Evolutionary conservation across 495 filamentous ascomycete species (phyloP).

Genomic region (Corynascus novoguineensis): DNA sequence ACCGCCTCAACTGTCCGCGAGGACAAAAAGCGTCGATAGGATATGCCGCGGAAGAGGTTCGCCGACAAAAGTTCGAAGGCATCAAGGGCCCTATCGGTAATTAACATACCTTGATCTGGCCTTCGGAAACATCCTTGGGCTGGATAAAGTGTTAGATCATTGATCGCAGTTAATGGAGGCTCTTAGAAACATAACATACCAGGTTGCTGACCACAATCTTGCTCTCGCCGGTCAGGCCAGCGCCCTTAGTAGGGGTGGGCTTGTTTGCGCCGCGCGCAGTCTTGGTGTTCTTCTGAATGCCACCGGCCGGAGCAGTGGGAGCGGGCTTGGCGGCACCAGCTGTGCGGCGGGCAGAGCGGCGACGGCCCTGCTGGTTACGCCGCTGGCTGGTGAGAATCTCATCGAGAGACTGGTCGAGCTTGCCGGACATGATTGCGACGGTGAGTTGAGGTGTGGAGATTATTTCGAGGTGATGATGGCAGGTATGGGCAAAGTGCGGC

Average conservation of each 20-base stretch:
- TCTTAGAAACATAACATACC: slow-evolving; percentile 54
- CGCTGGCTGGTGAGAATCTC: slow-evolving; percentile 81
- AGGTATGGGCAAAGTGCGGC: neutral
- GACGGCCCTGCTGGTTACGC: slow-evolving; percentile 48
- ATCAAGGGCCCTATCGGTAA: slow-evolving; percentile 57
- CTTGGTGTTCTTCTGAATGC: slow-evolving; percentile 76
- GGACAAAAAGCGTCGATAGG: slow-evolving; percentile 39
- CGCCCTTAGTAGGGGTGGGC: slow-evolving; percentile 52
- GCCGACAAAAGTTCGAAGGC: slow-evolving; percentile 53
- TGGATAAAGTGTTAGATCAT: slow-evolving; percentile 51
- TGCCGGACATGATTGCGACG: slow-evolving; percentile 69
- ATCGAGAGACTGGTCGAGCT: slow-evolving; percentile 92
- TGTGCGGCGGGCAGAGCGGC: slow-evolving; percentile 46
- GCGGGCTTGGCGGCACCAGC: slow-evolving; percentile 49
- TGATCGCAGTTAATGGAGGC: neutral
- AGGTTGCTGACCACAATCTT: slow-evolving; percentile 98
- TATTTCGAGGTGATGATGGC: slow-evolving; percentile 5
- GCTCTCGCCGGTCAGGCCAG: slow-evolving; percentile 64
- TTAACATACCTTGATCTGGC: slow-evolving; percentile 99
- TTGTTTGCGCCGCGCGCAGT: slow-evolving; percentile 56
- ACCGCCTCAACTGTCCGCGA: slow-evolving; percentile 28
- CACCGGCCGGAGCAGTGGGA: slow-evolving; percentile 66
- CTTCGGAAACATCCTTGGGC: slow-evolving; percentile 92
- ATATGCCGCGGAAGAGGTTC: slow-evolving; percentile 40
- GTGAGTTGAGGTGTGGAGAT: slow-evolving; percentile 7